phyloP scores from a whole-genome alignment of 148 eudicot species.

The Rhododendron ovatum region DNA sequence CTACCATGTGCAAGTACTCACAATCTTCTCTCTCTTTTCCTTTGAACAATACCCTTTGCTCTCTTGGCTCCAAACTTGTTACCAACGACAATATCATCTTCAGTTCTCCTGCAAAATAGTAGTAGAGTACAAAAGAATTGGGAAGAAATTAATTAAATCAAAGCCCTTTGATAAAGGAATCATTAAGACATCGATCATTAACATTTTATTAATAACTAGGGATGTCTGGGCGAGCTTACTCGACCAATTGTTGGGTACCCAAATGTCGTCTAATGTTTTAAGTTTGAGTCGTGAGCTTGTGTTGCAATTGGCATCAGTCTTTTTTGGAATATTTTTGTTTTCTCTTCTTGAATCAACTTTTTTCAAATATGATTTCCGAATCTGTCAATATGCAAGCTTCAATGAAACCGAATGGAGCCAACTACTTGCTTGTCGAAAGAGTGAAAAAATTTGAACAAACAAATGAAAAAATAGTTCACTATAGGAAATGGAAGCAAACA shows the following conservation, averaged over 20 bases:
- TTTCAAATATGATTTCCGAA: too few relatives aligned
- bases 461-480: too few relatives aligned
- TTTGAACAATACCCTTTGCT: constrained; percentile 59
- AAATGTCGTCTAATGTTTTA: neutral
- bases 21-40: constrained; percentile 71
- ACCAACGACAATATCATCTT: constrained; percentile 44
- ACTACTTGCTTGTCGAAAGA: too few relatives aligned
- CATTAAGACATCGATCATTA: neutral
- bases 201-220: neutral
- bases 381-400: too few relatives aligned
- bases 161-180: neutral
- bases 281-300: neutral
- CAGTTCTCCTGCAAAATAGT: constrained; percentile 36
- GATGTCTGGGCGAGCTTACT: neutral
- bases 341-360: too few relatives aligned
- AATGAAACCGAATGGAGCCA: too few relatives aligned
- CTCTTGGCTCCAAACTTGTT: constrained; percentile 51
- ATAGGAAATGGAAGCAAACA: too few relatives aligned
- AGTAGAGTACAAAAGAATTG: neutral
- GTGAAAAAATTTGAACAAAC: too few relatives aligned
- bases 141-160: neutral
- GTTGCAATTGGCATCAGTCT: neutral
- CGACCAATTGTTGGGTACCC: neutral
- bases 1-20: constrained; percentile 68
- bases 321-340: neutral